phyloP scores from a whole-genome alignment of 2,329 filamentous ascomycete species.

The Xylariales sp. region DNA sequence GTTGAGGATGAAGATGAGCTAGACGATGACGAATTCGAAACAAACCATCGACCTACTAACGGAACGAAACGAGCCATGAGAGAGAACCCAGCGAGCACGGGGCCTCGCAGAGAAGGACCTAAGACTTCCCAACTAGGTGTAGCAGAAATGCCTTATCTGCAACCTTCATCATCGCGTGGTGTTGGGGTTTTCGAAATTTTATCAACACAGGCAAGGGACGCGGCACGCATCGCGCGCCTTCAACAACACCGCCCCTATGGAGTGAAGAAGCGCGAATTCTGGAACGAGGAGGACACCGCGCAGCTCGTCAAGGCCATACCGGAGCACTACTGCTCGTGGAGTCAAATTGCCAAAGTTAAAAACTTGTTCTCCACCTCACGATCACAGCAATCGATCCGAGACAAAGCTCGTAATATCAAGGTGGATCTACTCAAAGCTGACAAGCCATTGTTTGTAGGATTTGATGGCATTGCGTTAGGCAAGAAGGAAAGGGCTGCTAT shows the following conservation, averaged over 20 bases:
- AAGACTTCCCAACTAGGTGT: no score
- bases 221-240: slow-evolving; percentile 7
- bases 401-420: slow-evolving; percentile 55
- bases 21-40: slow-evolving; percentile 16
- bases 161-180: no score
- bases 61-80: slow-evolving; percentile 7
- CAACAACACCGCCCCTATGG: slow-evolving; percentile 26
- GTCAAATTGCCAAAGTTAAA: slow-evolving; percentile 27
- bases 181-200: no score
- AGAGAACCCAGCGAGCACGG: no score
- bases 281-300: slow-evolving; percentile 37
- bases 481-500: slow-evolving; percentile 44
- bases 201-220: background rate
- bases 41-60: slow-evolving; percentile 16
- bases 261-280: slow-evolving; percentile 30
- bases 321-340: slow-evolving; percentile 33
- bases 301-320: slow-evolving; percentile 38
- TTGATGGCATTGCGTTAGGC: slow-evolving; percentile 45
- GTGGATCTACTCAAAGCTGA: slow-evolving; percentile 45
- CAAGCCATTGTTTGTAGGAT: slow-evolving; percentile 37
- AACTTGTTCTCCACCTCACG: slow-evolving; percentile 38
- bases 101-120: no score
- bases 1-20: slow-evolving; percentile 8
- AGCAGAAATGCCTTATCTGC: no score
- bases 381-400: slow-evolving; percentile 52